Evolutionary conservation across 805 yeast genomes (phyloP).

Genomic region (Metschnikowia gelsemii): DNA sequence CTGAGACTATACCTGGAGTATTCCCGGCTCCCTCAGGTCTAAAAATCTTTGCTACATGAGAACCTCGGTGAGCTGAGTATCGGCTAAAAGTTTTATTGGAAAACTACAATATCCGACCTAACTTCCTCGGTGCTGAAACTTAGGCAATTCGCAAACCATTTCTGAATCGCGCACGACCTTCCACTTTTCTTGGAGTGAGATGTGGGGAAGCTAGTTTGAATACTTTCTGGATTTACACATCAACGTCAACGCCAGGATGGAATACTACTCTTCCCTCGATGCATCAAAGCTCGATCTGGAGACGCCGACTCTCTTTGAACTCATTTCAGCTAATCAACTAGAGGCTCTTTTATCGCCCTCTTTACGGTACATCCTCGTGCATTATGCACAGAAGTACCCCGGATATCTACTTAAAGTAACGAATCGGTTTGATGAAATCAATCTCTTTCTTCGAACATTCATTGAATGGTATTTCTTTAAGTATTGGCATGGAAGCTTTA

Average conservation of each 20-base stretch:
- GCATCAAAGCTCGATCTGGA: conserved; percentile 72
- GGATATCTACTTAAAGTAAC: conserved; percentile 58
- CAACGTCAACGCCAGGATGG: conserved; percentile 46
- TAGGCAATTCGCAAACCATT: neutral
- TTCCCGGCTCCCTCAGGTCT: too few species aligned
- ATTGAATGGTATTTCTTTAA: conserved; percentile 71
- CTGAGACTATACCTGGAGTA: too few species aligned
- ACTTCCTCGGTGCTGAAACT: too few species aligned
- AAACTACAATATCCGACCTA: too few species aligned
- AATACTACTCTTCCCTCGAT: conserved; percentile 75
- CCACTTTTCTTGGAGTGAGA: conserved; percentile 2
- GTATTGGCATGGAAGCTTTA: conserved; percentile 80
- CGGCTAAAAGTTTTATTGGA: too few species aligned
- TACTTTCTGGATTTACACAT: too few species aligned
- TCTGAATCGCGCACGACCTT: conserved; percentile 4
- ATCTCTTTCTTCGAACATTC: conserved; percentile 54
- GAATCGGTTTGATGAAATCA: conserved; percentile 75
- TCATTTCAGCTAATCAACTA: conserved; percentile 77
- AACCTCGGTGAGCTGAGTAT: too few species aligned
- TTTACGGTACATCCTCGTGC: conserved; percentile 71
- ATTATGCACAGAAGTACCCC: conserved; percentile 79
- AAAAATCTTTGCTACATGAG: too few species aligned
- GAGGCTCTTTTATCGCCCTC: conserved; percentile 80
- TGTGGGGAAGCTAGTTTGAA: too few species aligned
- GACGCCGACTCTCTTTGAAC: conserved; percentile 85